Percentiles rank a stretch among this genome's conserved stretches.
Conservation (phyloP, 345 rosid species). For the Euphorbia lathyris region DNA sequence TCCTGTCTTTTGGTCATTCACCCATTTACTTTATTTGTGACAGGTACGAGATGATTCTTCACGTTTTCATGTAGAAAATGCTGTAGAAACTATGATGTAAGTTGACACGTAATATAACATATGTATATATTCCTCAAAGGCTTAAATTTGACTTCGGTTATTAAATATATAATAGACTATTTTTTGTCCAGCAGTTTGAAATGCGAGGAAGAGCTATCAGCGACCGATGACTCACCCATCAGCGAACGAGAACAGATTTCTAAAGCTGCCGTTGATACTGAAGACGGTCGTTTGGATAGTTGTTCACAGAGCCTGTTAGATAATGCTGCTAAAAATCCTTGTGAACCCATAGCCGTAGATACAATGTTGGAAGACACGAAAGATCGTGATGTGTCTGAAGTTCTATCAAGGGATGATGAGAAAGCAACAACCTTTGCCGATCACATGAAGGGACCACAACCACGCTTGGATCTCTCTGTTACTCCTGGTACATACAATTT, state of each 20-base stretch:
- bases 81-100: conserved; percentile 19
- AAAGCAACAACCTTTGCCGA: conserved; percentile 16
- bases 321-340: conserved; percentile 14
- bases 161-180: background rate
- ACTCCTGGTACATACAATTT: conserved; percentile 32
- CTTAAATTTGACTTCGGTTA: background rate
- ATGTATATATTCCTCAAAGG: background rate
- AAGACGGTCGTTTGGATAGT: conserved; percentile 5
- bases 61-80: background rate
- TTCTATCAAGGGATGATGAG: conserved; percentile 17
- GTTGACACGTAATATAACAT: background rate
- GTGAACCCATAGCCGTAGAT: conserved; percentile 6
- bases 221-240: conserved; percentile 10
- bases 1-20: background rate
- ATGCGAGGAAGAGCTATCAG: conserved; percentile 10
- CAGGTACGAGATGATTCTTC: conserved; percentile 22
- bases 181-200: conserved; percentile 12
- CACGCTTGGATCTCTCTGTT: conserved; percentile 27
- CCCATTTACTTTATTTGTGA: conserved; percentile 10
- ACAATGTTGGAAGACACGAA: conserved; percentile 10
- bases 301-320: conserved; percentile 11
- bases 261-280: conserved; percentile 1
- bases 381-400: conserved; percentile 18
- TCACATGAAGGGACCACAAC: background rate
- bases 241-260: conserved; percentile 17